These are phyloP conservation scores for Clarireedia hainanense DNA, from an alignment of 2,329 filamentous ascomycete genomes.

Conservation along the genomic window DNA sequence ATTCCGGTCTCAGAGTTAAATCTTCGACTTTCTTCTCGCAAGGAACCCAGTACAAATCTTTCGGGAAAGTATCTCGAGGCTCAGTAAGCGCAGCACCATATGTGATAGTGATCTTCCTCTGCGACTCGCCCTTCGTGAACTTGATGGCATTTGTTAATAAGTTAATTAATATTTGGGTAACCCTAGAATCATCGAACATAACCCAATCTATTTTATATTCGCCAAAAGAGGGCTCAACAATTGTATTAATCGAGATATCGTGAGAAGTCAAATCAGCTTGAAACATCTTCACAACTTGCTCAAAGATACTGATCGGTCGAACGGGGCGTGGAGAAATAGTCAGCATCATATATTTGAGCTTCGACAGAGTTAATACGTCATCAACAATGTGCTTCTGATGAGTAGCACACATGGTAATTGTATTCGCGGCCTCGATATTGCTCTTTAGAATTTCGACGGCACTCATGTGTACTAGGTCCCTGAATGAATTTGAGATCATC, in stretches of 20 bases:
- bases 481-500: conserved; percentile 48
- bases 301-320: conserved; percentile 53
- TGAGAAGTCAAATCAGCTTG: conserved; percentile 64
- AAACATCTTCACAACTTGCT: conserved; percentile 68
- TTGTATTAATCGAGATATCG: conserved; percentile 57
- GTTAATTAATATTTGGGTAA: conserved; percentile 76
- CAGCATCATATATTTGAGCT: conserved; percentile 68
- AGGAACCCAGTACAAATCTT: conserved; percentile 19
- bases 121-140: conserved; percentile 61
- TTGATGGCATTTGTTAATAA: conserved; percentile 77
- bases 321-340: conserved; percentile 64
- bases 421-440: conserved; percentile 68
- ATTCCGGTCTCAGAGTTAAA: conserved; percentile 22
- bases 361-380: conserved; percentile 65
- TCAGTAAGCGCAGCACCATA: conserved; percentile 13
- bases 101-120: conserved; percentile 44
- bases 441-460: conserved; percentile 39
- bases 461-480: conserved; percentile 25
- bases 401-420: conserved; percentile 68
- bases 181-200: conserved; percentile 61
- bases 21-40: conserved; percentile 11
- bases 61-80: conserved; percentile 14
- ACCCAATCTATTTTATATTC: conserved; percentile 56
- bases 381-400: conserved; percentile 77
- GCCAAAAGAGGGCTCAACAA: conserved; percentile 54